Evolutionary conservation across 768 basidiomycete species (phyloP).

Genomic region (Cantharellus cinnabarinus): DNA sequence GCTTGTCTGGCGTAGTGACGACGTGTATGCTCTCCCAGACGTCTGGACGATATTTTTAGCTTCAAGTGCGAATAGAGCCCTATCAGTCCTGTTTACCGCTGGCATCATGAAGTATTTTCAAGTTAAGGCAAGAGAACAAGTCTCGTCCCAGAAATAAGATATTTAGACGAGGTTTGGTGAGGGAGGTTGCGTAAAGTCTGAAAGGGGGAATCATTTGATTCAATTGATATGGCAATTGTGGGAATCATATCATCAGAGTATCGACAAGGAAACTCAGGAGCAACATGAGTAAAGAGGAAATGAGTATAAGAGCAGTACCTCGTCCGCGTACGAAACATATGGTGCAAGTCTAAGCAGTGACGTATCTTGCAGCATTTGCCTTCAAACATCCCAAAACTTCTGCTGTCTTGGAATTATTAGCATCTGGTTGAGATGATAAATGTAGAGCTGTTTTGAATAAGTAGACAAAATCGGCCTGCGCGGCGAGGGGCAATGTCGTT

Average conservation of each 20-base stretch:
- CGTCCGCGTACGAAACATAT: no score
- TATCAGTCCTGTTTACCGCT: constrained; percentile 27
- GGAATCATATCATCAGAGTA: background rate
- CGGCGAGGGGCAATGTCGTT: constrained; percentile 48
- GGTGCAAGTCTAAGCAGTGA: background rate
- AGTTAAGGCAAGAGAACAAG: constrained; percentile 60
- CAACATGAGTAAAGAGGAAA: no score
- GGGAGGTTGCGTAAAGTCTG: background rate
- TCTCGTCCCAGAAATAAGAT: constrained; percentile 81
- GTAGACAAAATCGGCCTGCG: constrained; percentile 81
- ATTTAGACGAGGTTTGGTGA: constrained; percentile 25
- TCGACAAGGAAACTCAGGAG: no score
- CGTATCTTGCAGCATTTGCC: background rate
- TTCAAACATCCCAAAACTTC: background rate
- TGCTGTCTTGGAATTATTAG: background rate
- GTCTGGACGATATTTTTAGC: constrained; percentile 26
- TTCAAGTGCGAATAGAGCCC: background rate
- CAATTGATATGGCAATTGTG: background rate
- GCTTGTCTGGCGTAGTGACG: constrained; percentile 51
- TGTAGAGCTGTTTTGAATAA: constrained; percentile 22
- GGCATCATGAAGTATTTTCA: constrained; percentile 41
- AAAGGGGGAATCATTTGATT: background rate
- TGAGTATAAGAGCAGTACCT: no score
- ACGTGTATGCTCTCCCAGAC: constrained; percentile 52
- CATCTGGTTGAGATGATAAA: background rate